Conservation (phyloP, 306 rosid genomes). For the Sindora glabra region DNA sequence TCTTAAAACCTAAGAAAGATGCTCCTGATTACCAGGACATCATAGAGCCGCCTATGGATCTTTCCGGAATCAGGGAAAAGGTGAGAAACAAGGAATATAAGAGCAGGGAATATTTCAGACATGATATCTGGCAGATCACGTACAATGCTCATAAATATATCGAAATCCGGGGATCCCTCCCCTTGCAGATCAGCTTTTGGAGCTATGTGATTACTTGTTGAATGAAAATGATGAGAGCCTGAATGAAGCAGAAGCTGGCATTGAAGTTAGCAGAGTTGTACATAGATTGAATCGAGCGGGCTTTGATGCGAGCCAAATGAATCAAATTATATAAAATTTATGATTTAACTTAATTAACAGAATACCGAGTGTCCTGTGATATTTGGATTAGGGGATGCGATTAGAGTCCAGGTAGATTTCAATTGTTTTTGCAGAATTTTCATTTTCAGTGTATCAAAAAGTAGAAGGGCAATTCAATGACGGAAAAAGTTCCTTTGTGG, state of each 20-base stretch:
- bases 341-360: too few relatives aligned
- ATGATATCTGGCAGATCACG: slow-evolving; percentile 78
- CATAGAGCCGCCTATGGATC: slow-evolving; percentile 84
- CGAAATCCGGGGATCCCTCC: slow-evolving; percentile 93
- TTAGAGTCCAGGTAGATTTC: too few relatives aligned
- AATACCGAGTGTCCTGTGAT: too few relatives aligned
- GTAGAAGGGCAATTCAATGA: too few relatives aligned
- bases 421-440: too few relatives aligned
- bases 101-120: slow-evolving; percentile 84
- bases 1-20: slow-evolving; percentile 78
- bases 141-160: slow-evolving; percentile 78
- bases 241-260: slow-evolving; percentile 86
- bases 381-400: too few relatives aligned
- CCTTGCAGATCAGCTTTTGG: slow-evolving; percentile 82
- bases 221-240: slow-evolving; percentile 66
- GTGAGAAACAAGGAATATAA: slow-evolving; percentile 85
- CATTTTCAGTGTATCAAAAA: too few relatives aligned
- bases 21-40: slow-evolving; percentile 87
- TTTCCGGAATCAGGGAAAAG: slow-evolving; percentile 71
- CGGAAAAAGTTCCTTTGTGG: too few relatives aligned
- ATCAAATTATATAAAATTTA: too few relatives aligned
- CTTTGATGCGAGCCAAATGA: too few relatives aligned
- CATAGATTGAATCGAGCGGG: too few relatives aligned
- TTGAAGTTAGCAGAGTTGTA: slow-evolving; percentile 50
- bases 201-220: slow-evolving; percentile 75